A percentile compares a stretch with the other conserved stretches of the same genome.
Conservation (phyloP, 2,329 filamentous ascomycete genomes). For the Hyphodiscus sp. region DNA sequence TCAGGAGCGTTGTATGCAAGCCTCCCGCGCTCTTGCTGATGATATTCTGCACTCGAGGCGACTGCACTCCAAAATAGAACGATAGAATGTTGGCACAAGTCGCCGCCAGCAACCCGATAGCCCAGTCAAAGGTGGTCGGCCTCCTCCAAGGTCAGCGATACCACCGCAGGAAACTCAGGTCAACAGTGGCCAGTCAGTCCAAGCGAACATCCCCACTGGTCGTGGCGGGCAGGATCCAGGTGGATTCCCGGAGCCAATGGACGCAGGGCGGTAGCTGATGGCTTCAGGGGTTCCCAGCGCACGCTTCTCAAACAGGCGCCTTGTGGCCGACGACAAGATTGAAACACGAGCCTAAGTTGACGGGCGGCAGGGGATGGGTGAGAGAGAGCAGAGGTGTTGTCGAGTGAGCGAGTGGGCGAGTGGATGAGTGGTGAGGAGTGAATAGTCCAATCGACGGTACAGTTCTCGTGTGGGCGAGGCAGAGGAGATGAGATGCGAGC, state of each 20-base stretch:
- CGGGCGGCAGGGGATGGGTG: not conserved
- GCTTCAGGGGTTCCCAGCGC: no score
- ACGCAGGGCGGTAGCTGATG: not conserved
- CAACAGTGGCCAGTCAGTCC: not conserved
- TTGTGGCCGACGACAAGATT: not conserved
- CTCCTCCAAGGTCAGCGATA: not conserved
- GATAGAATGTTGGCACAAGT: no score
- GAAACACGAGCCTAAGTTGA: not conserved
- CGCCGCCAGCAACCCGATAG: no score
- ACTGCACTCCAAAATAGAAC: no score
- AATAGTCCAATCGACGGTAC: no score
- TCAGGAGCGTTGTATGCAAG: not conserved
- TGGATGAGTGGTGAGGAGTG: not conserved
- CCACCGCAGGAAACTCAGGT: not conserved
- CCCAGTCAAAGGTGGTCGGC: not conserved
- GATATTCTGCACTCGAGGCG: no score
- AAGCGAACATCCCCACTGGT: not conserved
- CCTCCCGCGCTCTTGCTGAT: not conserved
- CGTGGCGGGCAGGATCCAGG: not conserved
- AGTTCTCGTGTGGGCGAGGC: no score
- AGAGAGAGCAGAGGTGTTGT: no score
- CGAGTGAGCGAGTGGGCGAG: no score
- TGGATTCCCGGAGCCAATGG: not conserved
- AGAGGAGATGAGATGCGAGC: no score
- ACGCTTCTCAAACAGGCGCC: not conserved